These are phyloP conservation scores for Trichoderma hamatum DNA, from an alignment of 2,329 filamentous ascomycete species.

Conservation along the genomic window DNA sequence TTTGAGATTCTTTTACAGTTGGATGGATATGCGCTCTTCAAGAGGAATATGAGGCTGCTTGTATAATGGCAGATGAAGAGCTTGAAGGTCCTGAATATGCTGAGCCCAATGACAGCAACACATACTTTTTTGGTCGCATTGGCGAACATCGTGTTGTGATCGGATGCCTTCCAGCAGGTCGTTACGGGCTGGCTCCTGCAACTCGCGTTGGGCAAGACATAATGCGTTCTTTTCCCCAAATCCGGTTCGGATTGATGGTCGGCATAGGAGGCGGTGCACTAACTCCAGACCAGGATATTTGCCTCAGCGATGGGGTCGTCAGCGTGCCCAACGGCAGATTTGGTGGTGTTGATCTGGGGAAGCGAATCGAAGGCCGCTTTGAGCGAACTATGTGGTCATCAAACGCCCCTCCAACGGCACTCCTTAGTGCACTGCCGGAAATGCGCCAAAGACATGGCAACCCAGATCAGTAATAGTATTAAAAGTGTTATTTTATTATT, in stretches of 20 bases:
- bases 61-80: neutral
- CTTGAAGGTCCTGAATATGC: neutral
- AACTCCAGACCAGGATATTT: neutral
- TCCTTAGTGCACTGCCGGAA: neutral
- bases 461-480: neutral
- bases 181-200: neutral
- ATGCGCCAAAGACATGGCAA: neutral
- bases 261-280: neutral
- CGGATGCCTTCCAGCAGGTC: constrained; percentile 28
- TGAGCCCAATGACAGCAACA: constrained; percentile 10
- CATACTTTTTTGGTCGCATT: constrained; percentile 28
- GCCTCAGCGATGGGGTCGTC: constrained; percentile 12
- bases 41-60: neutral
- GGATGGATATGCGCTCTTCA: neutral
- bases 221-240: neutral
- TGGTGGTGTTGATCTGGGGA: neutral
- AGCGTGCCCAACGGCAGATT: neutral
- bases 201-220: neutral
- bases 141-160: constrained; percentile 27
- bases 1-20: neutral
- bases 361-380: neutral
- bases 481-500: too few species aligned
- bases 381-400: neutral
- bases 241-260: neutral
- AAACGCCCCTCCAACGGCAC: neutral